Evolutionary conservation across 805 yeast species (phyloP).

Genomic region (Phaffomyces thermotolerans): DNA sequence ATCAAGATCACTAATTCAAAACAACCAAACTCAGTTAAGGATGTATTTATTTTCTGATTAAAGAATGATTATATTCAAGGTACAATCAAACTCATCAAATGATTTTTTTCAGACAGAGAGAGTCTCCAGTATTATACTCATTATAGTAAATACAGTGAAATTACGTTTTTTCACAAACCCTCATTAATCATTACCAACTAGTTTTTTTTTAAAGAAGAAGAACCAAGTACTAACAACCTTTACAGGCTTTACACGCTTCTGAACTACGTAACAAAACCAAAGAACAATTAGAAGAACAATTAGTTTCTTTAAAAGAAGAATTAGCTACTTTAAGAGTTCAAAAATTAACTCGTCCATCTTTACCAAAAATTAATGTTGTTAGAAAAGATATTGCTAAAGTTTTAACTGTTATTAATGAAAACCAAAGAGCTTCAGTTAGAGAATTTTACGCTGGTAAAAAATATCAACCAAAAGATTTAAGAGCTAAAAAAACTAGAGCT

Average conservation of each 20-base stretch:
- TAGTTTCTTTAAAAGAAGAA: conserved; percentile 94
- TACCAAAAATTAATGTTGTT: conserved; percentile 94
- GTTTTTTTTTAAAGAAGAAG: neutral
- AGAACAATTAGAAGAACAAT: conserved; percentile 91
- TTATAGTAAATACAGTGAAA: no score
- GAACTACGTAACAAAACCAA: conserved; percentile 96
- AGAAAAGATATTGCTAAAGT: conserved; percentile 99
- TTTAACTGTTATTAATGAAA: conserved; percentile 92
- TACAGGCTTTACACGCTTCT: conserved; percentile 83
- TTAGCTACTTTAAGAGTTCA: conserved; percentile 94
- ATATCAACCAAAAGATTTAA: conserved; percentile 96
- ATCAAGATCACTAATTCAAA: no score
- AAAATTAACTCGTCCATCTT: conserved; percentile 84
- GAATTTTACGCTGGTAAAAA: conserved; percentile 93
- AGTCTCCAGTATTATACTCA: no score
- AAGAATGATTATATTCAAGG: no score
- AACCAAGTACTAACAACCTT: conserved; percentile 17
- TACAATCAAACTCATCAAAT: no score
- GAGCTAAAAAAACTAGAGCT: conserved; percentile 99
- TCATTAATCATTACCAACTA: neutral
- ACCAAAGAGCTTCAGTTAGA: conserved; percentile 92
- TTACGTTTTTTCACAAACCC: neutral
- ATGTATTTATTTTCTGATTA: no score
- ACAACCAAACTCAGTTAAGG: no score
- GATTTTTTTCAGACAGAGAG: no score